Evolutionary conservation across 2,329 filamentous ascomycete species (phyloP).

Genomic region (Alternaria sp.): DNA sequence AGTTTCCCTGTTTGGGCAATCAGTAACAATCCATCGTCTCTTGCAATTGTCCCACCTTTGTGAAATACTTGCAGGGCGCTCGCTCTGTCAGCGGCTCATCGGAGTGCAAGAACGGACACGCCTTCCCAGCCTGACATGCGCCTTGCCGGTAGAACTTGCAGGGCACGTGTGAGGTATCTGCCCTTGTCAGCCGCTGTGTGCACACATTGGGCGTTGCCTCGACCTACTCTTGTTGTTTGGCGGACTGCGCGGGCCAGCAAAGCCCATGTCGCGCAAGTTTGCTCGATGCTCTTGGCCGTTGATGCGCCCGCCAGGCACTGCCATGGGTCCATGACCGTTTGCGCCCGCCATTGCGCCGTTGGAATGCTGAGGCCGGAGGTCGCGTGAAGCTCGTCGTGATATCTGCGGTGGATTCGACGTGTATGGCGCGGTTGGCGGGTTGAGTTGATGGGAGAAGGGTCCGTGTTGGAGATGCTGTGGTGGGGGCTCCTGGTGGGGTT

Average conservation of each 20-base stretch:
- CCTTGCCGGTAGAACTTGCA: slow-evolving; percentile 99
- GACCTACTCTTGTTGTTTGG: slow-evolving; percentile 60
- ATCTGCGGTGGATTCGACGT: slow-evolving; percentile 34
- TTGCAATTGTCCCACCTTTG: slow-evolving; percentile 73
- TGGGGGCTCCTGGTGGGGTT: slow-evolving; percentile 45
- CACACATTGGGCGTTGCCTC: background rate
- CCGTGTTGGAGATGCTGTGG: slow-evolving; percentile 36
- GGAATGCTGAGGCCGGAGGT: slow-evolving; percentile 40
- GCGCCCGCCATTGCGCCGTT: slow-evolving; percentile 47
- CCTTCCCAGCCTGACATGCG: slow-evolving; percentile 92
- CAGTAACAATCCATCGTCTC: background rate
- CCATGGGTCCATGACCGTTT: slow-evolving; percentile 48
- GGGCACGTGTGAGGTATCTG: slow-evolving; percentile 95
- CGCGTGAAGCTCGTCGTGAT: slow-evolving; percentile 40
- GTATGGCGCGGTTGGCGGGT: slow-evolving; percentile 27
- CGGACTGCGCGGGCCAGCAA: slow-evolving; percentile 56
- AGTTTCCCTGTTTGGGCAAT: slow-evolving; percentile 77
- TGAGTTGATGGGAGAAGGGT: slow-evolving; percentile 41
- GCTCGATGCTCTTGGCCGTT: slow-evolving; percentile 41
- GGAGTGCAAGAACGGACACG: slow-evolving; percentile 96
- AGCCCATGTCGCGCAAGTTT: slow-evolving; percentile 50
- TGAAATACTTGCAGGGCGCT: slow-evolving; percentile 96
- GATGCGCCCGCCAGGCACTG: slow-evolving; percentile 48
- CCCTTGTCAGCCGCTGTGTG: slow-evolving; percentile 27
- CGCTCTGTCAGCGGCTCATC: slow-evolving; percentile 84